Base-by-base conservation (phyloP, 768 basidiomycete genomes). In the Rickenella mellea region DNA sequence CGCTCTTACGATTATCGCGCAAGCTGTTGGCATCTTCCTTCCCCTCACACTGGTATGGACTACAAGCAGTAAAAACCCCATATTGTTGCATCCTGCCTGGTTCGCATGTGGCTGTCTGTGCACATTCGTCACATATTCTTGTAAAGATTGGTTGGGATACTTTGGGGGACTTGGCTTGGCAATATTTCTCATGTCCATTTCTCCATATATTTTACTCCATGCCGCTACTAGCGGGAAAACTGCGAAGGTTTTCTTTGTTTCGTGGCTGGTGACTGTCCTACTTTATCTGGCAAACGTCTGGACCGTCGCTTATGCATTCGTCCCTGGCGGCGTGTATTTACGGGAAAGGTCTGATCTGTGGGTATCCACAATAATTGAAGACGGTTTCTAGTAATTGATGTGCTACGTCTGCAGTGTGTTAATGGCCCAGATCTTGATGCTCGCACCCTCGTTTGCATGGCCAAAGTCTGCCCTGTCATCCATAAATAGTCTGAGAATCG, bases 291-390 rank as follows among this genome's bases (percentile, higher is more conserved):
- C 78, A 22, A 80, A 78, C 43, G 76, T 85, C 12, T 85, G 87
- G 65, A 90, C 88, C 0, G 86, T 86, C 41, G 89, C 89, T 1
- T 91, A 93, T 61, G 88, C 89, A 2, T 93, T 91, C 51, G 86
- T 93, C 10, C 88, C 88, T 2, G 83, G 83, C 1, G 88, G 86
- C 0, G 58, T 68, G 44, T 73, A 78, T 51, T 63, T 93, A 38
- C 67, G 89, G 39, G 89, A 93, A 62, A 68, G 81, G 15, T 88
- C 86, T 25, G 76, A 86, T 55, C 47, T 80, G 76, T 86, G 52
- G 58, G 75, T 71, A 12, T 29, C 39, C 39, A 42, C 32, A 33
- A n/a, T 32, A 17, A 25, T 39, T 43, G 15, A 31, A 21, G 30
- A 29, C 27, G 8, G 27, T 11, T 27, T 27, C 31, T 31, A 40